Conservation (phyloP, 2,329 filamentous ascomycete genomes). For the Bertia moriformis region DNA sequence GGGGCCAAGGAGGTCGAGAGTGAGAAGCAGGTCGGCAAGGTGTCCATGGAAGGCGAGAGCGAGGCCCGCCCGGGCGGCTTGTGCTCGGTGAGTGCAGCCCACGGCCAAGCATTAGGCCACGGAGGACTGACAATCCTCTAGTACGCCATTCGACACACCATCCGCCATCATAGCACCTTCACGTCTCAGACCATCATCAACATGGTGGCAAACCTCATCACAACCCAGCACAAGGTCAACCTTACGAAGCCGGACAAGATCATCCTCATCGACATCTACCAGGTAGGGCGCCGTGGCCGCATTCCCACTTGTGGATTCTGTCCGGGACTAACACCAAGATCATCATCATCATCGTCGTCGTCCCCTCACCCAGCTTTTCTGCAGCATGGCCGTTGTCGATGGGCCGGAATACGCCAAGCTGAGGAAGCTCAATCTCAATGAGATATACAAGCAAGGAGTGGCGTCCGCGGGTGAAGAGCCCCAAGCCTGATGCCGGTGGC, state of each 20-base stretch:
- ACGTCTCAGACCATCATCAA: slow-evolving; percentile 58
- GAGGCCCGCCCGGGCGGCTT: not conserved
- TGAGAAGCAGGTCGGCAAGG: no score
- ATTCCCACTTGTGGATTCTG: slow-evolving; percentile 2
- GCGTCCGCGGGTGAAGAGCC: no score
- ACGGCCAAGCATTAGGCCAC: slow-evolving; percentile 3
- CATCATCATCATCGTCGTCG: slow-evolving; percentile 4
- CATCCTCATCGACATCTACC: slow-evolving; percentile 66
- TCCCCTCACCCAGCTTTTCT: slow-evolving; percentile 47
- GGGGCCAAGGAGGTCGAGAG: no score
- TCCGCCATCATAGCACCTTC: slow-evolving; percentile 58
- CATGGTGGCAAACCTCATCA: slow-evolving; percentile 51
- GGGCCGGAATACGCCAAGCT: slow-evolving; percentile 54
- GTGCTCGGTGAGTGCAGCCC: slow-evolving; percentile 5
- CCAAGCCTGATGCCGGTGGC: no score
- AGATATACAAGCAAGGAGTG: slow-evolving; percentile 54
- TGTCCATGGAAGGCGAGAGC: no score
- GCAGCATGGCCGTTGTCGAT: slow-evolving; percentile 67
- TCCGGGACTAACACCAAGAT: not conserved
- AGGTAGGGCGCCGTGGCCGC: slow-evolving; percentile 45
- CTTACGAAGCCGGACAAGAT: slow-evolving; percentile 66
- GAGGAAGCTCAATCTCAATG: slow-evolving; percentile 66
- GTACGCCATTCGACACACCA: slow-evolving; percentile 74
- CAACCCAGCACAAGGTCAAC: slow-evolving; percentile 59
- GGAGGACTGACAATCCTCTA: slow-evolving; percentile 19